phyloP scores from a whole-genome alignment of 2,329 filamentous ascomycete species.

The Claviceps sorghi region DNA sequence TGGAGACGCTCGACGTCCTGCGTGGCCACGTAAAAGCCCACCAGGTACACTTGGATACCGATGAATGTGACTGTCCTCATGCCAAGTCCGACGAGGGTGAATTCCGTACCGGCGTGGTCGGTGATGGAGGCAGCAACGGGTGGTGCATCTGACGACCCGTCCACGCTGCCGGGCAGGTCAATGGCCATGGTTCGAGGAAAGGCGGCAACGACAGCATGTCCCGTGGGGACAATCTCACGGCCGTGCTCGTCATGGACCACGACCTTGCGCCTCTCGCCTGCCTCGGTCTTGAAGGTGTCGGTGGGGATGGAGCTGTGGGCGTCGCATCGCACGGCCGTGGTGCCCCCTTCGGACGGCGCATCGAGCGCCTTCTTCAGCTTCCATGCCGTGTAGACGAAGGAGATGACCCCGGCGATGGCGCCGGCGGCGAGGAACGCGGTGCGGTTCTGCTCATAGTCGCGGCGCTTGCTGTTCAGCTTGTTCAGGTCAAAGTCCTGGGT shows the following conservation, averaged over 20 bases:
- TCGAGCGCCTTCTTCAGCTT: conserved; percentile 32
- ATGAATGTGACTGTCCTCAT: conserved; percentile 84
- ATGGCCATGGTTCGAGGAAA: conserved; percentile 63
- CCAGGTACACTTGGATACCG: conserved; percentile 82
- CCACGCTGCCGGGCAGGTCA: conserved; percentile 23
- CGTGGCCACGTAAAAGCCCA: conserved; percentile 81
- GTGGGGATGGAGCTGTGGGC: conserved; percentile 19
- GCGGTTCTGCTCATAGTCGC: conserved; percentile 36
- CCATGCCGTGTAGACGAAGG: conserved; percentile 36
- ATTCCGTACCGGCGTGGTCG: conserved; percentile 44
- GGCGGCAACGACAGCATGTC: conserved; percentile 61
- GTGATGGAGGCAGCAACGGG: conserved; percentile 21
- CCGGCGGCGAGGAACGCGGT: conserved; percentile 38
- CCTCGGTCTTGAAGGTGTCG: conserved; percentile 33
- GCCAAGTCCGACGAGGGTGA: conserved; percentile 77
- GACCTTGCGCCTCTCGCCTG: conserved; percentile 38
- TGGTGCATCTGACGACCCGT: conserved; percentile 6
- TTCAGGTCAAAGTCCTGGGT: conserved; percentile 36
- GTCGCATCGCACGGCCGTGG: conserved; percentile 28
- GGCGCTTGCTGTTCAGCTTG: conserved; percentile 29
- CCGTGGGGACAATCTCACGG: conserved; percentile 63
- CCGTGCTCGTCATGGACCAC: conserved; percentile 54
- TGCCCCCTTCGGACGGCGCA: conserved; percentile 14
- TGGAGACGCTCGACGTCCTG: conserved; percentile 72
- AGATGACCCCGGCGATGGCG: conserved; percentile 32